Base-by-base conservation (phyloP, 2,329 filamentous ascomycete species). In the Magnaporthales sp. region DNA sequence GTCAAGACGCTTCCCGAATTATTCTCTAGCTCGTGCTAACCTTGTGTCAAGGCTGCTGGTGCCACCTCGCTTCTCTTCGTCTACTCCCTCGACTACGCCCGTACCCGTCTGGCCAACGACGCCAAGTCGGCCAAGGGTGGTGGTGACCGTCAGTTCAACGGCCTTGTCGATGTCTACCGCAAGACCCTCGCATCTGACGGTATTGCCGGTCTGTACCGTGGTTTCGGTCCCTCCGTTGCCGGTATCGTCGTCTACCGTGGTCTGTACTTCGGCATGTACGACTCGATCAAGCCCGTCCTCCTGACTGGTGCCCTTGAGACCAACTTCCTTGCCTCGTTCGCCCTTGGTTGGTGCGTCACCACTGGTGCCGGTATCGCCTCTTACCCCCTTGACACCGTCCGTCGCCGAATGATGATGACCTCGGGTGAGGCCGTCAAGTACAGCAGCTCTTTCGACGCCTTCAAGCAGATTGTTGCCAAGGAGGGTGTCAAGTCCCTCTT, bases 221-320 rank as follows among this genome's bases (percentile, higher is more conserved):
- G 95, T 88, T 99, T 99, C 91, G 93, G 93, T 88, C 95, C 96
- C 82, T 99, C 95, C 79, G 95, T 99, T 79, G 88, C 91, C 83
- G 95, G 95, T 91, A 99, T 99, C 83, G 84, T 99, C 78, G 95
- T 99, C 86, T 99, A 99, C 92, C 95, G 95, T 92, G 95, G 95
- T 97, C 93, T 99, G 77, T 99, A 99, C 93, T 99, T 99, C 91
- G 95, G 95, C 81, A 91, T 99, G 91, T 99, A 99, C 93, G 95
- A 99, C 87, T 99, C 95, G 76, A 90, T 99, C 89, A 99, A 99
- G 93, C 95, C 95, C 76, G 92, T 98, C 79, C 82, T 98, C 84
- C 92, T 99, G 74, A 88, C 91, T 80, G 95, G 95, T 81, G 71
- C 80, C 81, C 92, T 99, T 77, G 89, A 93, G 85, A 93, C 93